A percentile compares a stretch with the other conserved stretches of the same genome.
phyloP scores from a whole-genome alignment of 768 basidiomycete species.

The Collybia mongolica region DNA sequence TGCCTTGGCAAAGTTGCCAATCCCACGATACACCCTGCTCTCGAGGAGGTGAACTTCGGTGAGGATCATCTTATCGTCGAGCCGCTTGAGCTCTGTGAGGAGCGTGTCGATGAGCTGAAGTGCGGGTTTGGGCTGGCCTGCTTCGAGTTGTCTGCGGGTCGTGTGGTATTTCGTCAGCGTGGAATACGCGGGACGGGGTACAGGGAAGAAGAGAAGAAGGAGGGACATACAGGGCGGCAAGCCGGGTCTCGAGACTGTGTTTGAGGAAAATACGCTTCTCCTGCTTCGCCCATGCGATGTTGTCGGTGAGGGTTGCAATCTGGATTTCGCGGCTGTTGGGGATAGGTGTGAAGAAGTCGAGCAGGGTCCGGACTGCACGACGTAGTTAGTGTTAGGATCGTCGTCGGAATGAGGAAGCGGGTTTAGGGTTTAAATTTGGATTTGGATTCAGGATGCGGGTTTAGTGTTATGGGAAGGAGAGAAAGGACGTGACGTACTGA shows the following conservation, averaged over 20 bases:
- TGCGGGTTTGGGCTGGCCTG: constrained; percentile 74
- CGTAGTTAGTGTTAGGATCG: background rate
- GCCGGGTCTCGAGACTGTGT: constrained; percentile 87
- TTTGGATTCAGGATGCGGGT: background rate
- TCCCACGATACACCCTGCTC: constrained; percentile 85
- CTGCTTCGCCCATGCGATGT: constrained; percentile 86
- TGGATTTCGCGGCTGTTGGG: constrained; percentile 74
- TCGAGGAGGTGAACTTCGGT: constrained; percentile 97
- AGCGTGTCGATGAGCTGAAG: constrained; percentile 80
- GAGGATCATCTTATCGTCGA: constrained; percentile 98
- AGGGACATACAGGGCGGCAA: constrained; percentile 63
- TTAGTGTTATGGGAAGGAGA: background rate
- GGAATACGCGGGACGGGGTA: too few relatives aligned
- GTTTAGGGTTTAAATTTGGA: background rate
- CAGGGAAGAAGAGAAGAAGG: background rate
- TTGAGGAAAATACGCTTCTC: constrained; percentile 97
- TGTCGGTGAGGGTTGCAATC: constrained; percentile 84
- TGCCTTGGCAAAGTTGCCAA: constrained; percentile 86
- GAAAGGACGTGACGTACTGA: constrained; percentile 56
- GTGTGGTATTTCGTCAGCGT: background rate
- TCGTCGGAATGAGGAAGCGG: too few relatives aligned
- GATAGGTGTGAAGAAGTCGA: constrained; percentile 83
- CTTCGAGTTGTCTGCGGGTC: constrained; percentile 63
- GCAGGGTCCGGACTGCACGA: constrained; percentile 80
- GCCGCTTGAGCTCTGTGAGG: constrained; percentile 86